phyloP scores from a whole-genome alignment of 2,329 filamentous ascomycete species.

The Aspergillus awamori region DNA sequence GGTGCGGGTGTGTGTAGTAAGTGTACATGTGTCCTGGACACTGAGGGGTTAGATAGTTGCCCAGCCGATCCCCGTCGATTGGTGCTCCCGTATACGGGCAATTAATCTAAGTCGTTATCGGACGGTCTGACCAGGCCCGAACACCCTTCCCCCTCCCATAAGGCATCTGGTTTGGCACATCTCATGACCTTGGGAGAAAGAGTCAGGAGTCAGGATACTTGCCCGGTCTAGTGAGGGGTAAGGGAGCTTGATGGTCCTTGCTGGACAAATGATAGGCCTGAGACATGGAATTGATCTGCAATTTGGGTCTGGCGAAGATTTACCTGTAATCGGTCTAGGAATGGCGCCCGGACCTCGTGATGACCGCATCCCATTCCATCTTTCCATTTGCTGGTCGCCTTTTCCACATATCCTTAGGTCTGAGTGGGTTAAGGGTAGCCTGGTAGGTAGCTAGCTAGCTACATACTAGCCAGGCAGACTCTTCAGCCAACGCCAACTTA shows the following conservation, averaged over 20 bases:
- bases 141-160: not conserved
- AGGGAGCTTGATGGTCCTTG: not conserved
- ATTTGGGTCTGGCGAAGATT: not conserved
- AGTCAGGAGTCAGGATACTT: not conserved
- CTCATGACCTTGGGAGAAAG: not conserved
- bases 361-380: slow-evolving; percentile 6
- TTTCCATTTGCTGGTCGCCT: not conserved
- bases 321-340: slow-evolving; percentile 7
- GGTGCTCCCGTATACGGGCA: not conserved
- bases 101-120: not conserved
- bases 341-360: slow-evolving; percentile 10
- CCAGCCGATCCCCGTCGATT: not conserved
- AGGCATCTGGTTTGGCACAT: not conserved
- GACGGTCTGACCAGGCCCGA: not conserved
- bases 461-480: not conserved
- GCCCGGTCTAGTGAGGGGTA: not conserved
- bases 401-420: not conserved
- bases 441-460: not conserved
- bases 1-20: too few species aligned
- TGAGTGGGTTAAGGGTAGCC: not conserved
- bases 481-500: not conserved
- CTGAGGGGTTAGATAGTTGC: too few species aligned
- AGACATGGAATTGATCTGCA: slow-evolving; percentile 12
- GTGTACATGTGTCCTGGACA: too few species aligned
- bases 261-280: slow-evolving; percentile 4